These are phyloP conservation scores for Eucalyptus virginea DNA, from an alignment of 345 rosid genomes.

Conservation along the genomic window DNA sequence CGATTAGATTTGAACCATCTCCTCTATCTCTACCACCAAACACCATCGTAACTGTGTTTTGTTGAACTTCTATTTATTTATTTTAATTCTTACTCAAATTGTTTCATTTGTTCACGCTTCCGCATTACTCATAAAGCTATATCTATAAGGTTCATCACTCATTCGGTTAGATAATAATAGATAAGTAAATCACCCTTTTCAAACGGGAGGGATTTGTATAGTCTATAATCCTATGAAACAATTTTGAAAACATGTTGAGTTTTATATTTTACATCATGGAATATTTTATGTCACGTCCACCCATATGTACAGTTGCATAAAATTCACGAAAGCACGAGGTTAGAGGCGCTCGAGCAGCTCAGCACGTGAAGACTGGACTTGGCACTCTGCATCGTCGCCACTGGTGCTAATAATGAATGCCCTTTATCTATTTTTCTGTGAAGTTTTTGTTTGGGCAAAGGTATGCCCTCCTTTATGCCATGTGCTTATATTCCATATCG, in stretches of 20 bases:
- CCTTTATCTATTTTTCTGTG: background rate
- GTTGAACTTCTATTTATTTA: background rate
- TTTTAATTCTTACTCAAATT: background rate
- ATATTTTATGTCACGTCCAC: background rate
- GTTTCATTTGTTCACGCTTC: background rate
- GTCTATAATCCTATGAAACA: background rate
- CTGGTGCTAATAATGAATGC: background rate
- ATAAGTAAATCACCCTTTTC: background rate
- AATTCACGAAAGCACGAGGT: background rate
- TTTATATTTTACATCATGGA: background rate
- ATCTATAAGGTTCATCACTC: background rate
- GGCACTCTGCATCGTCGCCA: background rate
- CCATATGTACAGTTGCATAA: background rate
- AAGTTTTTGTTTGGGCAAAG: background rate
- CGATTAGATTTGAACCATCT: background rate
- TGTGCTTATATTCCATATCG: background rate
- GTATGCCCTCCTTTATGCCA: background rate
- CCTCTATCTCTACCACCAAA: background rate
- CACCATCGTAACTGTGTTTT: background rate
- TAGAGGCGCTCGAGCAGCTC: background rate
- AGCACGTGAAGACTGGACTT: background rate
- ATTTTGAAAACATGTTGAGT: background rate
- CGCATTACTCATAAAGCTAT: background rate
- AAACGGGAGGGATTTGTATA: background rate
- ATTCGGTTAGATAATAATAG: background rate